Evolutionary conservation across 345 rosid genomes (phyloP), one percentile per base, ranked within the genome.

Genomic region (Bruguiera parviflora): DNA sequence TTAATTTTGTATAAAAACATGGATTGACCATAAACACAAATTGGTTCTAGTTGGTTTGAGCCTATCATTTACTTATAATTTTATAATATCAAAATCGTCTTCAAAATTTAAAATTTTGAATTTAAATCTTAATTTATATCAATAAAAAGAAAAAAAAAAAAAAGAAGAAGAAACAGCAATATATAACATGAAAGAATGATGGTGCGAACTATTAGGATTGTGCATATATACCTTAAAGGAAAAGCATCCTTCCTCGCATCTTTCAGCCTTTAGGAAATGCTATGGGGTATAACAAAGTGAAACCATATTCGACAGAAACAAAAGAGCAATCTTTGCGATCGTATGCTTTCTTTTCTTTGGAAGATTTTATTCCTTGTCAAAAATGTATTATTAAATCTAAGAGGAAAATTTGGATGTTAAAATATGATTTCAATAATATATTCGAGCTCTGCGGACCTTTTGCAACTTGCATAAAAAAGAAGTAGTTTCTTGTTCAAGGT

Each of bases 351-450:
- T 63, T 24, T 25, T 64, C 18, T 24, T 32, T 21, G 19, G 10
- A 65, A 64, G 82, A 79, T 75, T 68, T 79, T 71, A 79, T 79
- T 79, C 86, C 10, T 46, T 35, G 33, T 47, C 22, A 39, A 62
- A 39, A 69, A 32, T 32, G 5, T 22, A 55, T 55, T 55, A 22
- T 53, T 5, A 56, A 56, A 20, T 24, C 59, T 56, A 24, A 56
- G 16, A 56, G 18, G 18, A 21, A 4, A 29, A 24, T 24, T 56
- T 24, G 59, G 59, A 24, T 24, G 18, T 24, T 56, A 8, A 56
- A 21, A 51, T 52, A 7, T 29, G 47, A 18, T 43, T 61, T 39
- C 29, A 25, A 22, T 24, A 53, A 53, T 4, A 24, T 27, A 9
- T 21, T 24, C 59, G 6, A 56, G 59, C 7, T 56, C 21, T 15